Conservation (phyloP, 2,329 filamentous ascomycete species). For the Colletotrichum tropicale region DNA sequence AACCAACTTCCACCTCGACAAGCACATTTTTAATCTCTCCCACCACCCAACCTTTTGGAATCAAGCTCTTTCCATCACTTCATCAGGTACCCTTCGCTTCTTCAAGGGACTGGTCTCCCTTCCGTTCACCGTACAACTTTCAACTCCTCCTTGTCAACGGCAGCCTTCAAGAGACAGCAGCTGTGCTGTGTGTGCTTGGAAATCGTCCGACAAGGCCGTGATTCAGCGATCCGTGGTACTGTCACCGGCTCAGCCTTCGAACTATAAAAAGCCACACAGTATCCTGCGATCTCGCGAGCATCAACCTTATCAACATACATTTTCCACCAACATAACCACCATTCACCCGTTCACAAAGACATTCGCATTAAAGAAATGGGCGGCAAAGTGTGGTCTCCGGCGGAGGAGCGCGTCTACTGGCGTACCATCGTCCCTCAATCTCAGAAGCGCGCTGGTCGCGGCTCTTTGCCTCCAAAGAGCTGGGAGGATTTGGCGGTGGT, state of each 20-base stretch:
- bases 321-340: not conserved
- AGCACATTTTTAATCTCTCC: not conserved
- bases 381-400: constrained; percentile 52
- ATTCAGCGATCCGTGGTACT: not conserved
- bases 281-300: not conserved
- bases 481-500: constrained; percentile 41
- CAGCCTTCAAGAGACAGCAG: not conserved
- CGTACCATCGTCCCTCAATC: constrained; percentile 39
- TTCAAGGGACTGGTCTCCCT: not conserved
- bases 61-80: not conserved
- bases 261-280: not conserved
- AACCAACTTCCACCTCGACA: not conserved
- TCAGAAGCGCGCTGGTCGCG: constrained; percentile 31
- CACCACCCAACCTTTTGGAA: not conserved
- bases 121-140: not conserved
- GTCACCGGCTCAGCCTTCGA: not conserved
- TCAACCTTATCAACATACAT: not conserved
- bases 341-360: not conserved
- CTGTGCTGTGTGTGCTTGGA: not conserved
- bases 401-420: constrained; percentile 58
- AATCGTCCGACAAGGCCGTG: not conserved
- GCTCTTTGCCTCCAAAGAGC: constrained; percentile 24
- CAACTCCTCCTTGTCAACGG: not conserved
- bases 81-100: not conserved
- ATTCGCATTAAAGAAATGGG: constrained; percentile 49